A percentile compares a stretch with the other conserved stretches of the same genome.
phyloP scores from a whole-genome alignment of 2,329 filamentous ascomycete species.

The Aspergillus awamori region DNA sequence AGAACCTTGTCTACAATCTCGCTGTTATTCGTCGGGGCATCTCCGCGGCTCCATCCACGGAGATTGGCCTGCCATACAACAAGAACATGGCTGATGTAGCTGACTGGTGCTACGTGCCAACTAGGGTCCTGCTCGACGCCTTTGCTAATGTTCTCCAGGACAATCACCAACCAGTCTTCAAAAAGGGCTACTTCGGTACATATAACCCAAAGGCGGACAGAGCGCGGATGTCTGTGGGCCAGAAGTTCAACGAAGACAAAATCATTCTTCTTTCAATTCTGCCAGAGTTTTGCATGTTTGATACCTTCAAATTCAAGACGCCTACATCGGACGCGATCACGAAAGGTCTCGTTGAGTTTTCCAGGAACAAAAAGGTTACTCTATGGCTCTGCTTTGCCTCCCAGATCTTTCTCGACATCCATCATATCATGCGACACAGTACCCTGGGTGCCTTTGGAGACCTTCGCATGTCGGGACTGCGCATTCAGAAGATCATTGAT shows the following conservation, averaged over 20 bases:
- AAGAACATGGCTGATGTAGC: constrained; percentile 31
- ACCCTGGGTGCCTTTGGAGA: constrained; percentile 24
- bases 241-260: constrained; percentile 42
- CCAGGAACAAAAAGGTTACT: constrained; percentile 29
- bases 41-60: constrained; percentile 21
- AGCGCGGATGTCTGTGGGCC: constrained; percentile 27
- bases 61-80: constrained; percentile 32
- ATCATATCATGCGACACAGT: constrained; percentile 36
- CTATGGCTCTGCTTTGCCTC: constrained; percentile 36
- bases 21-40: constrained; percentile 15
- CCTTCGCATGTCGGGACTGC: constrained; percentile 31
- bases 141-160: constrained; percentile 28
- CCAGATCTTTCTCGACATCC: constrained; percentile 39
- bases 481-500: constrained; percentile 30
- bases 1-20: constrained; percentile 15
- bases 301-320: constrained; percentile 20
- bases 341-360: constrained; percentile 29
- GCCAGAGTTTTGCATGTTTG: constrained; percentile 32
- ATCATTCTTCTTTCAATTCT: constrained; percentile 35
- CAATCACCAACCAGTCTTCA: constrained; percentile 29
- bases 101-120: constrained; percentile 28
- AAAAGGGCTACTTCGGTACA: constrained; percentile 31
- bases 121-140: constrained; percentile 22
- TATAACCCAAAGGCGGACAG: constrained; percentile 36
- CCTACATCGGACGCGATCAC: constrained; percentile 36